These are phyloP conservation scores for Camellia sinensis DNA, from an alignment of 148 eudicot species.

Conservation along the genomic window DNA sequence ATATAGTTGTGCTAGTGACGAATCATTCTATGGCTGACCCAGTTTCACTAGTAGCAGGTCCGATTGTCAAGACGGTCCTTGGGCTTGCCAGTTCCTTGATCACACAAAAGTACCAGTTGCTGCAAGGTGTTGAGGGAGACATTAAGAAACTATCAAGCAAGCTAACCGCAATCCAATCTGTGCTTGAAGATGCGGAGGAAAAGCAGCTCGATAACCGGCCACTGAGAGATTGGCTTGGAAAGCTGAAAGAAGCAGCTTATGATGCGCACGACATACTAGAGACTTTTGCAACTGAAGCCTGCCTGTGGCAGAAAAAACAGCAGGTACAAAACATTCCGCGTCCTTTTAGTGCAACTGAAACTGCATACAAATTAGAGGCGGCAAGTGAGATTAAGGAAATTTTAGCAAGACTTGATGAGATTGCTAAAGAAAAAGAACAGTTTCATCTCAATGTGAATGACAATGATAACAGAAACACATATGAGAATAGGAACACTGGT, in stretches of 20 bases:
- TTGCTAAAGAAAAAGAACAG: conserved; percentile 13
- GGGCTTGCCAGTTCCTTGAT: background rate
- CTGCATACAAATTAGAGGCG: background rate
- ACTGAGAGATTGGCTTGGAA: conserved; percentile 24
- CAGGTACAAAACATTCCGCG: background rate
- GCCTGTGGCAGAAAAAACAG: conserved; percentile 14
- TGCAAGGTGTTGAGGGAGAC: conserved; percentile 25
- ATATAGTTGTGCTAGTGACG: too few relatives aligned
- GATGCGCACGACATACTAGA: conserved; percentile 34
- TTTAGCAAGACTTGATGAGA: conserved; percentile 9
- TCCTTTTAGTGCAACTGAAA: conserved; percentile 12
- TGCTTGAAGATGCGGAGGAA: conserved; percentile 26
- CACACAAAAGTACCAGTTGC: conserved; percentile 16
- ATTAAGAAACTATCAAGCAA: conserved; percentile 10
- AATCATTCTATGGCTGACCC: background rate
- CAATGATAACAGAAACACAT: background rate
- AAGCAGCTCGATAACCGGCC: conserved; percentile 1
- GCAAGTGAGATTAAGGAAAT: conserved; percentile 16
- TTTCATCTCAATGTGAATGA: conserved; percentile 17
- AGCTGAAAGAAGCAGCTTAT: conserved; percentile 28
- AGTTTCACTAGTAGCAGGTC: conserved; percentile 11
- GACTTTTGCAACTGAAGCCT: conserved; percentile 23
- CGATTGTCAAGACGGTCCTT: background rate
- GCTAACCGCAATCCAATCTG: conserved; percentile 14
- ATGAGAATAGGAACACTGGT: background rate